Base-by-base conservation (phyloP, 768 basidiomycete genomes). In the Filobasidium floriforme region DNA sequence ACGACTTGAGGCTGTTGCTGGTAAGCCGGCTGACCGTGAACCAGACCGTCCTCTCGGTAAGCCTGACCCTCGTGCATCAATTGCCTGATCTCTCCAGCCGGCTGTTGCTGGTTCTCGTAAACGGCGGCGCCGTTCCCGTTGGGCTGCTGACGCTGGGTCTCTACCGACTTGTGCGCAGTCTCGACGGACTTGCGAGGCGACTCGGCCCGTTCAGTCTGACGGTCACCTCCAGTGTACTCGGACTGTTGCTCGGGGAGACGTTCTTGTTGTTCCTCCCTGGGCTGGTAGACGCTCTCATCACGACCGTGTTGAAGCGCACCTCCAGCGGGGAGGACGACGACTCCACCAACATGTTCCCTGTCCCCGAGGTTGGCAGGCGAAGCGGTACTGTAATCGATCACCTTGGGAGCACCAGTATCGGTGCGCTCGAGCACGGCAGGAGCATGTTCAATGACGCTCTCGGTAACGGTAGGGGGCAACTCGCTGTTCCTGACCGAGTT, bases 31-130 rank as follows among this genome's bases (percentile, higher is more conserved):
- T 67, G 66, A 18, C 61, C 66, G 14, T 60, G 61, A n/a, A 67
- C 66, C 29, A 44, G 22, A 4, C 66, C 66, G 57, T 67, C 55
- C 40, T 26, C 29, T 6, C 66, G 66, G 32, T 67, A 67, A 24
- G 66, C 66, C 55, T 62, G 62, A 44, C 66, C 66, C 26, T 67
- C 66, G 14, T 32, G 26, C 66, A 67, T 57, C 52, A 63, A 24
- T 7, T 54, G 28, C 46, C 66, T 67, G 28, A 59, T 41, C 29
- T 44, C 54, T 1, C 49, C 32, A n/a, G 59, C 41, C 46, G 32
- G 41, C 19, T 22, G 28, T n/a, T n/a, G n/a, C 15, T 51, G 12
- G 1, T 40, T 24, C 24, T 24, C 29, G 26, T 57, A 57, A 57
- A 28, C 22, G 5, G 19, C 15, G 5, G 54, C 24, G 14, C 24